Evolutionary conservation across 495 filamentous ascomycete genomes (phyloP).

Genomic region (Xylaria palmicola): DNA sequence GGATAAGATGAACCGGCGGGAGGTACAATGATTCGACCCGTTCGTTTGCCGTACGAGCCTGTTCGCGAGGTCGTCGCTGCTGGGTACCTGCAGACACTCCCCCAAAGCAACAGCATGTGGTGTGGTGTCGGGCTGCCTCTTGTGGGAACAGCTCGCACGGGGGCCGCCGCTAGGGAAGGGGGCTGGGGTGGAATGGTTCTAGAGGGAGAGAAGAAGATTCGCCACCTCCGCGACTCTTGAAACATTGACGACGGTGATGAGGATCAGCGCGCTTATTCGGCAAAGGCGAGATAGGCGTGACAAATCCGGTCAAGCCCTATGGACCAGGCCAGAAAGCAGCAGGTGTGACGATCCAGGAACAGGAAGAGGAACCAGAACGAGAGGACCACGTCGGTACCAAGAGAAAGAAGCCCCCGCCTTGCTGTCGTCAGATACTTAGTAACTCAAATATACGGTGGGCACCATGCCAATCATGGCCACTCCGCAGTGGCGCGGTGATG

Average conservation of each 20-base stretch:
- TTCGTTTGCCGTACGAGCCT: too few species aligned
- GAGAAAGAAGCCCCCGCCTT: not conserved
- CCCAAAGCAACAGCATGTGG: too few species aligned
- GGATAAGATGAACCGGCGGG: too few species aligned
- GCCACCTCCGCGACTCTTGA: not conserved
- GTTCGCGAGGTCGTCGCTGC: too few species aligned
- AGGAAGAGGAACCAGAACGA: not conserved
- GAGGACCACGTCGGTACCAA: not conserved
- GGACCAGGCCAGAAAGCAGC: not conserved
- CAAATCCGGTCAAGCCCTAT: slow-evolving; percentile 10
- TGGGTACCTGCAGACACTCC: too few species aligned
- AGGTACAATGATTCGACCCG: too few species aligned
- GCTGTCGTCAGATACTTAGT: not conserved
- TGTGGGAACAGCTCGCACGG: too few species aligned
- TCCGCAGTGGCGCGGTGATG: not conserved
- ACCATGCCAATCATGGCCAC: not conserved
- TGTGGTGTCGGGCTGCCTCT: too few species aligned
- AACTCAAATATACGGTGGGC: not conserved
- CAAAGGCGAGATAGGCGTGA: slow-evolving; percentile 3
- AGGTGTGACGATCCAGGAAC: not conserved
- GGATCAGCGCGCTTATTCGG: slow-evolving; percentile 12
- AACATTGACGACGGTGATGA: not conserved
- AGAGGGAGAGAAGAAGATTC: not conserved
- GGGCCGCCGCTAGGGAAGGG: too few species aligned
- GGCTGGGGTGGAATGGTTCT: too few species aligned